Percentiles rank a stretch among this genome's conserved stretches.
These are phyloP conservation scores for Ceratobasidium sp. DNA, from an alignment of 1,284 basidiomycete species.

Conservation along the genomic window DNA sequence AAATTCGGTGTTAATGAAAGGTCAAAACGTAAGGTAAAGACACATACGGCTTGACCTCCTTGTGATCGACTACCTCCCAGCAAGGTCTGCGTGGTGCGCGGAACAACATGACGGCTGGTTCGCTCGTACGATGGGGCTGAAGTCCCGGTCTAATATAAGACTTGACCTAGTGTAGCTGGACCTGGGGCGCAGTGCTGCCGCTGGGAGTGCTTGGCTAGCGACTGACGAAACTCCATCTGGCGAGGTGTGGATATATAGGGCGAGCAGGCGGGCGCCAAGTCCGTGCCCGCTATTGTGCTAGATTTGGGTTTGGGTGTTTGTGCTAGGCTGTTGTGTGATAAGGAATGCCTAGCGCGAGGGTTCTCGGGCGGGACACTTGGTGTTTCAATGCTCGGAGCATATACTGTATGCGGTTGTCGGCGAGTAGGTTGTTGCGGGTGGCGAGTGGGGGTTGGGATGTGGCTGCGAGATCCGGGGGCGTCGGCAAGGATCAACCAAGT, in stretches of 20 bases:
- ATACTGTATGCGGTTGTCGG: background rate
- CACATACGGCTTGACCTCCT: conserved; percentile 40
- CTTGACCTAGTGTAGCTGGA: conserved; percentile 12
- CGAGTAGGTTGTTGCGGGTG: background rate
- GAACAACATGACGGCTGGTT: conserved; percentile 30
- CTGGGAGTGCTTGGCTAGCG: conserved; percentile 42
- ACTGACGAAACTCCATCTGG: conserved; percentile 24
- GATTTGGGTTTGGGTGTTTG: conserved; percentile 15
- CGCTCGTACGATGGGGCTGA: conserved; percentile 17
- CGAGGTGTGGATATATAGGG: conserved; percentile 33
- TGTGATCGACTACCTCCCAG: conserved; percentile 45
- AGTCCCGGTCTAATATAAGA: conserved; percentile 20
- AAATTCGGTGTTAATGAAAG: background rate
- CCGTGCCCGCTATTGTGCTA: conserved; percentile 6
- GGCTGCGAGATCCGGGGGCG: conserved; percentile 28
- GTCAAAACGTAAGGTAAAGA: background rate
- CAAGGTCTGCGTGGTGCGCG: conserved; percentile 27
- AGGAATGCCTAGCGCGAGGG: background rate
- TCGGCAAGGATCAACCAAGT: conserved; percentile 11
- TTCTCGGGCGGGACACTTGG: conserved; percentile 32
- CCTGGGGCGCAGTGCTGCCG: conserved; percentile 14
- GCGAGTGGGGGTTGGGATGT: conserved; percentile 24
- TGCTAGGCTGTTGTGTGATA: conserved; percentile 5
- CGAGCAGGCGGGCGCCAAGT: conserved; percentile 27
- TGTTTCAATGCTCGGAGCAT: conserved; percentile 35